Evolutionary conservation across 2,329 filamentous ascomycete genomes (phyloP), one percentile per base, ranked within the genome.

Genomic region (Elsinoe australis): DNA sequence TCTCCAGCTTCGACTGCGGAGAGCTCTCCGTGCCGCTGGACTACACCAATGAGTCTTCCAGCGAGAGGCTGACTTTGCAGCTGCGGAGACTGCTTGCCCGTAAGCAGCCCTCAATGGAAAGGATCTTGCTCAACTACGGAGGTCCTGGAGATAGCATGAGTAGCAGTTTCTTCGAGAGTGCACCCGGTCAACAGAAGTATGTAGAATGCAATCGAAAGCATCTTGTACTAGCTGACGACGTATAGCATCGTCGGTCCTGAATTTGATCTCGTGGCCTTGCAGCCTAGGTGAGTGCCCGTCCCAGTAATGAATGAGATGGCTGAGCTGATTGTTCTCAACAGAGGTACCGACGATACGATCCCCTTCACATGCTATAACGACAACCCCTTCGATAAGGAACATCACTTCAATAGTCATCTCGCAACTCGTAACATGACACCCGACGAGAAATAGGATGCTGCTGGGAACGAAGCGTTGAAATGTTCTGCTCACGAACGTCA

Each of bases 1-100:
- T 15, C 14, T 24, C 34, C 14, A 14, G n/a, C n/a, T 21, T 44
- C 31, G 35, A 35, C 35, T 71, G 68, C 51, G 64, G 59, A 4
- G 64, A 51, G n/a, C 51, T 71, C 12, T 39, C 53, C 0, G 68
- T 70, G 0, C 68, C 68, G 2, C 60, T 70, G 3, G 68, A 71
- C 52, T 71, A 71, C 42, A 61, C 61, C 5, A 49, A 61, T 31
- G 49, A 60, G 28, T 64, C 56, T 0, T 18, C 15, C 10, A 14
- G 15, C 28, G 18, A 14, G 5, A 18, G 17, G 9, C 49, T 69
- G 4, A 45, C 53, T 0, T 56, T 71, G 2, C 55, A 64, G 15
- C 52, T 71, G 1, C 39, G 66, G 15, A 64, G 53, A 14, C 53
- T 62, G 6, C 59, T 60, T 1, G 64, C 67, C 0, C 47, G 54